Evolutionary conservation across 225 moss, liverwort and hornwort species (phyloP), one percentile per base, ranked within the genome.

Genomic region (Pleurozium schreberi): DNA sequence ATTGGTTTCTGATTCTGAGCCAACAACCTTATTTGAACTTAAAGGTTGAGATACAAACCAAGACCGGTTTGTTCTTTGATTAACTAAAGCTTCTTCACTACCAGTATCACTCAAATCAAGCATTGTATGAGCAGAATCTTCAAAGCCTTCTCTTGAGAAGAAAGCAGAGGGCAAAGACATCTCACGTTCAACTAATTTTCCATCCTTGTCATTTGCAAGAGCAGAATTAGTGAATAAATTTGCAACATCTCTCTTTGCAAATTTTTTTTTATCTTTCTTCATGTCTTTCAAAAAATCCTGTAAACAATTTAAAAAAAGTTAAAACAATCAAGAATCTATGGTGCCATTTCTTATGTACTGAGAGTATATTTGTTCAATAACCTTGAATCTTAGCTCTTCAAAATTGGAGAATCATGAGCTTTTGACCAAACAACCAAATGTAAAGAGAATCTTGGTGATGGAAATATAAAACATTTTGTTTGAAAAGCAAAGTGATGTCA

Each of bases 131-230:
- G 38, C 6, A 84, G 91, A 85, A 88, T 88, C 88, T 28, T 91
- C 71, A 58, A 85, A 23, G 58, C 82, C 59, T 22, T 84, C 89
- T 69, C 94, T 90, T 64, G 88, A 89, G 16, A 90, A 90, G 26
- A 92, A 90, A 45, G 90, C 40, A 45, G 87, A 88, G 12, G 90
- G 90, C 36, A 90, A 88, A 53, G 93, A 90, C 90, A 90, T 89
- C 52, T 89, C 87, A 62, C 34, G 58, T 13, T 87, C 26, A 53
- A 6, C 64, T 85, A 85, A 58, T 52, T 84, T 87, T 47, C 83
- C 85, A 80, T 91, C 86, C n/a, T 88, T 92, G n/a, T 93, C 89
- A 77, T 91, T 93, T 21, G n/a, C 67, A 78, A 80, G 58, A 84
- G 75, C 27, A 62, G 64, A 53, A 89, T 78, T 43, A 65, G 80